phyloP scores from a whole-genome alignment of 2,329 filamentous ascomycete genomes.

The Phyllosticta ampelicida region DNA sequence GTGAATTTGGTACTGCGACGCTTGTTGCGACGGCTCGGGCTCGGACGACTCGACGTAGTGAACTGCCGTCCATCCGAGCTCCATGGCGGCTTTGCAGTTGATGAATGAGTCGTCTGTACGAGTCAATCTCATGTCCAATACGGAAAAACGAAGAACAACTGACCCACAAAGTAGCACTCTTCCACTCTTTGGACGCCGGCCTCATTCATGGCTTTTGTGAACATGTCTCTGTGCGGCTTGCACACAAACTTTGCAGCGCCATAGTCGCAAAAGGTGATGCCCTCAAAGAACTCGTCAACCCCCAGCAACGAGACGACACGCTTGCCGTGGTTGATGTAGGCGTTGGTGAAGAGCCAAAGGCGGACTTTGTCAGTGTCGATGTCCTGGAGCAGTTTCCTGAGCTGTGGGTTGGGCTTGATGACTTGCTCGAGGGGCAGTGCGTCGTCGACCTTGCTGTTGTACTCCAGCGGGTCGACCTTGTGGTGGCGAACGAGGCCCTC shows the following conservation, averaged over 20 bases:
- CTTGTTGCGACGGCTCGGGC: constrained; percentile 49
- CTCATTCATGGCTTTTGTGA: constrained; percentile 76
- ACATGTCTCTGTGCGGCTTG: constrained; percentile 80
- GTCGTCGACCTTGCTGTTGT: constrained; percentile 91
- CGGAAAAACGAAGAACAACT: constrained; percentile 25
- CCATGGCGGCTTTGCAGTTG: constrained; percentile 68
- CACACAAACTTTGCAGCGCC: constrained; percentile 61
- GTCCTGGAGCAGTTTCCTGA: constrained; percentile 67
- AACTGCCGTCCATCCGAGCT: constrained; percentile 73
- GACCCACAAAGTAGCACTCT: constrained; percentile 89
- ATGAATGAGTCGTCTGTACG: constrained; percentile 67
- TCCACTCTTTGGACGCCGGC: constrained; percentile 57
- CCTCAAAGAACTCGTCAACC: constrained; percentile 84
- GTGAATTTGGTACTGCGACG: constrained; percentile 64
- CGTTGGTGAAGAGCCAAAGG: constrained; percentile 93
- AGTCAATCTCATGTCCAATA: background rate
- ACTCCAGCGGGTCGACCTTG: constrained; percentile 87
- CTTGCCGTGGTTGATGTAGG: constrained; percentile 79
- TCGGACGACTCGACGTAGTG: constrained; percentile 76
- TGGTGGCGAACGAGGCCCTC: constrained; percentile 90
- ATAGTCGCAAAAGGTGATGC: constrained; percentile 93
- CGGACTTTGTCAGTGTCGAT: constrained; percentile 77
- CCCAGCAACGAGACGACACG: constrained; percentile 71
- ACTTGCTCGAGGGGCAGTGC: constrained; percentile 78
- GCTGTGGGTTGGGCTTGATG: constrained; percentile 64